Base-by-base conservation (phyloP, 2,329 filamentous ascomycete species). In the Monilinia aucupariae region DNA sequence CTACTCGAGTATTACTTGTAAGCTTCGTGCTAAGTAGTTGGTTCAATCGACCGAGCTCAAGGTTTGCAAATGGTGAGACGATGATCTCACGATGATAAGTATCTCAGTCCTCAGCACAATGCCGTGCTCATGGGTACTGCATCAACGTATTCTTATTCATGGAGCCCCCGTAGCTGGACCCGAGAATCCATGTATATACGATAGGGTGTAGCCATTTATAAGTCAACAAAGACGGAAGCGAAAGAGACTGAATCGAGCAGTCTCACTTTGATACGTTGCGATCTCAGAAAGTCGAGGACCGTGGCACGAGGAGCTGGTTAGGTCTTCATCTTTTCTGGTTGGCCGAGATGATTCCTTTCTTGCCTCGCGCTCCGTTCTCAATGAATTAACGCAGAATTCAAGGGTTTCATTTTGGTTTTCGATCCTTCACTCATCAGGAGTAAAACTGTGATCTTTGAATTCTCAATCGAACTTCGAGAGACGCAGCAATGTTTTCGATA, bases 21-120 rank as follows among this genome's bases (percentile, higher is more conserved):
- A 9, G 20, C 50, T 34, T n/a, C n/a, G n/a, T n/a, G n/a, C n/a
- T n/a, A n/a, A n/a, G n/a, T n/a, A 52, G 12, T 32, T n/a, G 30
- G 17, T 52, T 37, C 17, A 52, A n/a, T n/a, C 27, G 50, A 37
- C 20, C 20, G 20, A 30, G 25, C 20, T 52, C 32, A 13, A 52
- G 1, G 22, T 37, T 34, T n/a, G 15, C 25, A 10, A 20, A 37
- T 9, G 27, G 27, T n/a, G 50, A 34, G 8, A 5, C 50, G 30
- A 52, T 37, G 6, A 52, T 30, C 17, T 52, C 30, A 17, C 30
- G 50, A 34, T 52, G 37, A 9, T 52, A 52, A 17, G 37, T 30
- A 34, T 52, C 50, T 30, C 50, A 52, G 20, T 37, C 37, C n/a
- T 52, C 50, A n/a, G 50, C 50, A 17, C 50, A 52, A 37, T 37